Percentiles rank a stretch among this genome's conserved stretches.
Evolutionary conservation across 805 yeast species (phyloP).

Genomic region (Saccharomycopsis babjevae): DNA sequence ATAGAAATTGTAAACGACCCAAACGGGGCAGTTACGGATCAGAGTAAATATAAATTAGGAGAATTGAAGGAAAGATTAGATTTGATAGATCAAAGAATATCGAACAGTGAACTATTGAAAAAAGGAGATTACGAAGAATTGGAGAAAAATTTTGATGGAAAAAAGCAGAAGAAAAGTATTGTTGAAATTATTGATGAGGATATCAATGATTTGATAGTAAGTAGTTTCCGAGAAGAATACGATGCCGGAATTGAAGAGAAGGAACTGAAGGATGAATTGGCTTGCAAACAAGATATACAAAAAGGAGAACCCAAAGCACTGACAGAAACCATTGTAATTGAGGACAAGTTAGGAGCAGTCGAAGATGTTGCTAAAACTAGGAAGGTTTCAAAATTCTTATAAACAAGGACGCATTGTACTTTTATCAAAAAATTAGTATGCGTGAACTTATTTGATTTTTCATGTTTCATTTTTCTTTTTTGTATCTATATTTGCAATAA

Average conservation of each 20-base stretch:
- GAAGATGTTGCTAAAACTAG: constrained; percentile 30
- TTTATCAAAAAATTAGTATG: too few species aligned
- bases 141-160: constrained; percentile 4
- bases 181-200: not conserved
- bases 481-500: too few species aligned
- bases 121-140: constrained; percentile 11
- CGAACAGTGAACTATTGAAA: constrained; percentile 9
- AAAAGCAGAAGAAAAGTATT: not conserved
- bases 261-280: not conserved
- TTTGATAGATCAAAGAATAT: constrained; percentile 19
- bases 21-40: constrained; percentile 32
- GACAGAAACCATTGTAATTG: constrained; percentile 23
- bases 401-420: constrained; percentile 1
- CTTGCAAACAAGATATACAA: not conserved
- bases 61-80: constrained; percentile 25
- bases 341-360: constrained; percentile 32
- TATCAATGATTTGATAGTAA: not conserved
- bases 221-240: not conserved
- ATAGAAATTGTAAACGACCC: constrained; percentile 26
- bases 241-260: not conserved
- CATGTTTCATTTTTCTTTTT: too few species aligned
- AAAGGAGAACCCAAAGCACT: constrained; percentile 20
- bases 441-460: too few species aligned
- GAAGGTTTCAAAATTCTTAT: constrained; percentile 29
- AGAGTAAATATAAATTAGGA: constrained; percentile 21